Conservation (phyloP, 2,329 filamentous ascomycete species). For the Didymella keratinophila region DNA sequence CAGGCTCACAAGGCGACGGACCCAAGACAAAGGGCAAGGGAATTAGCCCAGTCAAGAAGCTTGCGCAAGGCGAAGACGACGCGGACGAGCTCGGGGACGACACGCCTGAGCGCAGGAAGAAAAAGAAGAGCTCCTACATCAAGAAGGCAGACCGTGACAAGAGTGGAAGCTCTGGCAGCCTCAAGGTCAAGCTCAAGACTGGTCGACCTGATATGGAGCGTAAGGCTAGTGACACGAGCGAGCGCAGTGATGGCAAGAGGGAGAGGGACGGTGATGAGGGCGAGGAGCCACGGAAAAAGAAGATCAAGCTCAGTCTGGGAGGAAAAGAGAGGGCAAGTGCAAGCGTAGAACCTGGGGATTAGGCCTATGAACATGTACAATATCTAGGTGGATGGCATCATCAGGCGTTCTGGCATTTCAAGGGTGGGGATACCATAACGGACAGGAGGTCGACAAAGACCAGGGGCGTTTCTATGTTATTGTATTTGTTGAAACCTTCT, state of each 20-base stretch:
- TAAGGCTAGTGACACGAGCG: slow-evolving; percentile 42
- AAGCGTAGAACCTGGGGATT: slow-evolving; percentile 20
- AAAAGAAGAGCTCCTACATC: slow-evolving; percentile 57
- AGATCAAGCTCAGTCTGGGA: slow-evolving; percentile 46
- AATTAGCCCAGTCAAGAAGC: slow-evolving; percentile 45
- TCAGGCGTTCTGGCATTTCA: slow-evolving; percentile 22
- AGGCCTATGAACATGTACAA: slow-evolving; percentile 1
- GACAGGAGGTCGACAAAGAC: slow-evolving; percentile 16
- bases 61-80: slow-evolving; percentile 33
- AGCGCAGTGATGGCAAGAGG: slow-evolving; percentile 44
- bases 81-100: slow-evolving; percentile 51
- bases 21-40: slow-evolving; percentile 45
- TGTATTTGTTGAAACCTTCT: background rate
- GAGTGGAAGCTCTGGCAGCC: slow-evolving; percentile 24
- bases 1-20: slow-evolving; percentile 40
- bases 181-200: slow-evolving; percentile 49
- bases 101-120: slow-evolving; percentile 54
- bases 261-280: slow-evolving; percentile 46
- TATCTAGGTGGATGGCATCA: slow-evolving; percentile 9
- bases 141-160: slow-evolving; percentile 52
- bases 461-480: slow-evolving; percentile 13
- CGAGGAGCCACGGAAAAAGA: slow-evolving; percentile 48
- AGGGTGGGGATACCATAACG: slow-evolving; percentile 21
- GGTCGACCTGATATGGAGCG: slow-evolving; percentile 38
- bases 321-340: slow-evolving; percentile 25